Evolutionary conservation across 2,329 filamentous ascomycete genomes (phyloP).

Genomic region (Tricladium varicosporioides): DNA sequence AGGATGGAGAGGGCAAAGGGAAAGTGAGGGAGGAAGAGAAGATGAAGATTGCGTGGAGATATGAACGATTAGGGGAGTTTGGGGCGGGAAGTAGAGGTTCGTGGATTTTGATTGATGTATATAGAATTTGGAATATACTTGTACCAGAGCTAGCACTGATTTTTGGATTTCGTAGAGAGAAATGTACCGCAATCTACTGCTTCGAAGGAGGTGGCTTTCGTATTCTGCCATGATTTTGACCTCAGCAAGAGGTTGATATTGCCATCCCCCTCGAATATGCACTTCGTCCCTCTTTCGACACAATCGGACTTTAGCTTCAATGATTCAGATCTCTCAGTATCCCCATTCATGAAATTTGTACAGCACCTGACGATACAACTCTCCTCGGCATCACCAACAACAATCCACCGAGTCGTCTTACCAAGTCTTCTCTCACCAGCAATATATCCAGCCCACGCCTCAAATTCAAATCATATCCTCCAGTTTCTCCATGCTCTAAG

Average conservation of each 20-base stretch:
- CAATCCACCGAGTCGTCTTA: constrained; percentile 79
- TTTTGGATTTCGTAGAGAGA: constrained; percentile 23
- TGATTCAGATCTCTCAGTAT: constrained; percentile 36
- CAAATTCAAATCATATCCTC: constrained; percentile 70
- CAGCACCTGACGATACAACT: constrained; percentile 55
- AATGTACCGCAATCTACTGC: constrained; percentile 12
- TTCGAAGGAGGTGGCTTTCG: constrained; percentile 11
- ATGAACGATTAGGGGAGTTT: constrained; percentile 77
- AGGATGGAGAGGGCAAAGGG: constrained; percentile 38
- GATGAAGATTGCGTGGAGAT: constrained; percentile 99
- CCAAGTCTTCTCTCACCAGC: constrained; percentile 85
- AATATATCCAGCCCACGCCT: constrained; percentile 68
- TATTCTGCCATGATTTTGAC: constrained; percentile 74
- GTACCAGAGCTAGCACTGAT: constrained; percentile 14
- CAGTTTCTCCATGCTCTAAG: constrained; percentile 79
- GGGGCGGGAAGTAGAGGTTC: constrained; percentile 49
- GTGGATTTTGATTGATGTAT: constrained; percentile 20
- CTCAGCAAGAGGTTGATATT: constrained; percentile 63
- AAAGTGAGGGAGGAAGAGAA: constrained; percentile 55
- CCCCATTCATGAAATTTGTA: constrained; percentile 65
- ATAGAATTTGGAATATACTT: constrained; percentile 18
- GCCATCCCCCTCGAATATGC: constrained; percentile 49
- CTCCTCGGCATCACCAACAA: constrained; percentile 53
- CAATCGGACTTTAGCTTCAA: constrained; percentile 27
- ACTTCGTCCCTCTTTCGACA: constrained; percentile 47